phyloP scores from a whole-genome alignment of 441 rosid species.

The Gossypium davidsonii region DNA sequence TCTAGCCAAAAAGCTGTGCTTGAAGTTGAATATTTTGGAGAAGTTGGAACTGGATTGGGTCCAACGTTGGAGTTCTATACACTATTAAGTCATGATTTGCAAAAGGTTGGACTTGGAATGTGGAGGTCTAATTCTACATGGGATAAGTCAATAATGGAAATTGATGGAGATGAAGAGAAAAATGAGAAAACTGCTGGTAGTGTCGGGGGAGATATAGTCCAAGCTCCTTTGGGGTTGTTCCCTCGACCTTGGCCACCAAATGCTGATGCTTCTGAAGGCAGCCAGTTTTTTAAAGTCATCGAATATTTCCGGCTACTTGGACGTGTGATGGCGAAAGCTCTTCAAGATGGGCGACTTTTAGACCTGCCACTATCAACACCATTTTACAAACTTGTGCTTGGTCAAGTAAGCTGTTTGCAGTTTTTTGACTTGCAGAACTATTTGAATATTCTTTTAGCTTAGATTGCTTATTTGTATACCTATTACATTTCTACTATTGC shows the following conservation, averaged over 20 bases:
- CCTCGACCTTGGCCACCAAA: conserved; percentile 91
- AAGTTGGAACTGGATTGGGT: conserved; percentile 99
- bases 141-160: conserved; percentile 46
- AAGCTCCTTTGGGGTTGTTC: conserved; percentile 86
- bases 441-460: conserved; percentile 3
- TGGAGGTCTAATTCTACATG: conserved; percentile 74
- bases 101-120: conserved; percentile 81
- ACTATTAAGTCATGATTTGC: conserved; percentile 90
- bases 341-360: conserved; percentile 97
- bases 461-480: background rate
- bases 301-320: conserved; percentile 94
- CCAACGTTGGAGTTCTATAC: conserved; percentile 99
- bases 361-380: conserved; percentile 83
- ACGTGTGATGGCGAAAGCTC: conserved; percentile 98
- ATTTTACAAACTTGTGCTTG: conserved; percentile 83
- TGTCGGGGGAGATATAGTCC: conserved; percentile 43
- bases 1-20: conserved; percentile 98
- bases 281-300: conserved; percentile 57
- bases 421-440: background rate
- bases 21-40: conserved; percentile 99
- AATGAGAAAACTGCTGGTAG: conserved; percentile 33
- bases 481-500: background rate
- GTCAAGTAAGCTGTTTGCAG: conserved; percentile 55
- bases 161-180: conserved; percentile 48
- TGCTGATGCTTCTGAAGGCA: conserved; percentile 67